These are phyloP conservation scores for Mikania micrantha DNA, from an alignment of 129 eudicot species.

Conservation along the genomic window DNA sequence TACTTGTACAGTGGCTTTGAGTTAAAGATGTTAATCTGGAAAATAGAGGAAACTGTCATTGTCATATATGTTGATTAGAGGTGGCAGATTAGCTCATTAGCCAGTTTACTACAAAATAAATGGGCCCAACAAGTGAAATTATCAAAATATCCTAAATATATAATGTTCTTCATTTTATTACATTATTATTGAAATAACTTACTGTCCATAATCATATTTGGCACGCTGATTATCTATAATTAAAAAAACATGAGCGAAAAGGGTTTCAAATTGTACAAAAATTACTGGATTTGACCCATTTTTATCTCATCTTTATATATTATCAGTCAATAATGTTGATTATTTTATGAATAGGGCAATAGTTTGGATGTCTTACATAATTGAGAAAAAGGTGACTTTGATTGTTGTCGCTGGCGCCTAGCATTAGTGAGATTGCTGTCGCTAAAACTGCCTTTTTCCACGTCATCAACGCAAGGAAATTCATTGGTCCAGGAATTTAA, in stretches of 20 bases:
- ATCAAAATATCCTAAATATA: not conserved
- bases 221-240: not conserved
- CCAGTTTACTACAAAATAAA: not conserved
- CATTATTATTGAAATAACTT: not conserved
- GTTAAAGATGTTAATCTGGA: slow-evolving; percentile 20
- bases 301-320: not conserved
- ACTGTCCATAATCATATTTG: too few relatives aligned
- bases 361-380: slow-evolving; percentile 15
- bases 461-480: slow-evolving; percentile 48
- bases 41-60: not conserved
- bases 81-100: not conserved
- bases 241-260: not conserved
- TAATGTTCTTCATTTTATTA: not conserved
- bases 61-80: not conserved
- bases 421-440: slow-evolving; percentile 58
- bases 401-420: slow-evolving; percentile 36
- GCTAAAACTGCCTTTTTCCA: slow-evolving; percentile 63
- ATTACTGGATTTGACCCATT: not conserved
- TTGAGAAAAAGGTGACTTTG: slow-evolving; percentile 41
- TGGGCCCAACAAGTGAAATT: not conserved
- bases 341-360: not conserved
- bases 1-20: not conserved
- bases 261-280: not conserved
- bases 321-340: not conserved
- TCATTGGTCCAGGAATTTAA: slow-evolving; percentile 60